Evolutionary conservation across 208 protist species (phyloP).

Genomic region (Leptomonas pyrrhocoris): DNA sequence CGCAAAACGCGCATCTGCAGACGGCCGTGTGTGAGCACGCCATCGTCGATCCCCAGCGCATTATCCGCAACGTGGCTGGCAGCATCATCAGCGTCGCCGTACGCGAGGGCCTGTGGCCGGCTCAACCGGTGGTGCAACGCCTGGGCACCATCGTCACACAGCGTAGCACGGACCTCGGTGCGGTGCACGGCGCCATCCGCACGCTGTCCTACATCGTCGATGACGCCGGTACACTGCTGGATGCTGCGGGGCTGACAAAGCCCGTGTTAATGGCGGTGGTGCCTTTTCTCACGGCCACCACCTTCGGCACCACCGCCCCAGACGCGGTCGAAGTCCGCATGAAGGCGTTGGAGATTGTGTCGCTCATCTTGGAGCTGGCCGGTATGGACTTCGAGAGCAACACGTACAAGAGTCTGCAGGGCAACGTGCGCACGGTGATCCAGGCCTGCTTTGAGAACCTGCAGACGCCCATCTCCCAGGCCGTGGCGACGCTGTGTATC

Average conservation of each 20-base stretch:
- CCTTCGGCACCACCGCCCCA: slow-evolving; percentile 20
- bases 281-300: slow-evolving; percentile 44
- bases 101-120: slow-evolving; percentile 71
- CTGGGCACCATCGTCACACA: slow-evolving; percentile 48
- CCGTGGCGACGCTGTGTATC: slow-evolving; percentile 57
- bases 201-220: slow-evolving; percentile 80
- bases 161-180: slow-evolving; percentile 37
- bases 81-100: slow-evolving; percentile 80
- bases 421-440: slow-evolving; percentile 46
- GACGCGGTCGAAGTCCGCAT: slow-evolving; percentile 50
- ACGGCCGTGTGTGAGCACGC: slow-evolving; percentile 56
- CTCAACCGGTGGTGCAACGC: slow-evolving; percentile 43
- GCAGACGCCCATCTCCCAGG: slow-evolving; percentile 44
- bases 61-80: slow-evolving; percentile 75
- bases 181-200: slow-evolving; percentile 74
- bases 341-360: slow-evolving; percentile 65
- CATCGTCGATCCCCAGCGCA: slow-evolving; percentile 58
- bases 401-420: slow-evolving; percentile 62
- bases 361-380: slow-evolving; percentile 67
- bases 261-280: slow-evolving; percentile 49
- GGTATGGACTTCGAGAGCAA: slow-evolving; percentile 58
- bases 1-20: slow-evolving; percentile 59
- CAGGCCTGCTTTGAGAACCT: slow-evolving; percentile 75
- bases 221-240: slow-evolving; percentile 64
- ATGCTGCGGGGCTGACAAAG: slow-evolving; percentile 56